These are phyloP conservation scores for Laguncularia racemosa DNA, from an alignment of 345 rosid genomes.

Conservation along the genomic window DNA sequence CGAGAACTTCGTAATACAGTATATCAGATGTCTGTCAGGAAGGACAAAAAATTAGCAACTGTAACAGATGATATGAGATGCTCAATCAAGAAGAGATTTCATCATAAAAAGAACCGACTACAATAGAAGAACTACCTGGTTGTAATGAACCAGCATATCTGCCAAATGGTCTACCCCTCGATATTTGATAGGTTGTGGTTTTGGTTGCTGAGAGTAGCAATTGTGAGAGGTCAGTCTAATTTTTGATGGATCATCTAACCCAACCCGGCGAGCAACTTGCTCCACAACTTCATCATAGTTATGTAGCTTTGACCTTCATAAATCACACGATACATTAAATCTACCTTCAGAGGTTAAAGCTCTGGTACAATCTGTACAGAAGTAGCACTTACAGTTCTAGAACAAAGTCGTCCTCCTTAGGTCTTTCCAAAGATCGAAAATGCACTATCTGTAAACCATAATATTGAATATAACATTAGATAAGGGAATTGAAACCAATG, in stretches of 20 bases:
- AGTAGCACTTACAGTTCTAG: slow-evolving; percentile 72
- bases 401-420: slow-evolving; percentile 83
- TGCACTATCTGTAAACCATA: slow-evolving; percentile 51
- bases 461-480: slow-evolving; percentile 1
- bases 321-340: background rate
- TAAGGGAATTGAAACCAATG: background rate
- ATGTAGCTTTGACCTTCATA: slow-evolving; percentile 74
- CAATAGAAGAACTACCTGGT: slow-evolving; percentile 50
- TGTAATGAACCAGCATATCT: slow-evolving; percentile 89
- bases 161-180: slow-evolving; percentile 81
- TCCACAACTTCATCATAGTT: slow-evolving; percentile 88
- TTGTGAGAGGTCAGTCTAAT: slow-evolving; percentile 94
- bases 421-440: slow-evolving; percentile 81
- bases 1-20: slow-evolving; percentile 94
- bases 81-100: too few relatives aligned
- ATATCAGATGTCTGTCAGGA: slow-evolving; percentile 77
- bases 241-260: slow-evolving; percentile 82
- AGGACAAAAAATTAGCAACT: slow-evolving; percentile 12
- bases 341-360: too few relatives aligned
- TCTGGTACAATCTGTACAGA: too few relatives aligned
- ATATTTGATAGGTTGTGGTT: slow-evolving; percentile 87
- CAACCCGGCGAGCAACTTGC: slow-evolving; percentile 76
- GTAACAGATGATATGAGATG: background rate
- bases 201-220: slow-evolving; percentile 98
- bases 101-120: background rate